Base-by-base conservation (phyloP, 129 eudicot species). In the Scalesia atractyloides region DNA sequence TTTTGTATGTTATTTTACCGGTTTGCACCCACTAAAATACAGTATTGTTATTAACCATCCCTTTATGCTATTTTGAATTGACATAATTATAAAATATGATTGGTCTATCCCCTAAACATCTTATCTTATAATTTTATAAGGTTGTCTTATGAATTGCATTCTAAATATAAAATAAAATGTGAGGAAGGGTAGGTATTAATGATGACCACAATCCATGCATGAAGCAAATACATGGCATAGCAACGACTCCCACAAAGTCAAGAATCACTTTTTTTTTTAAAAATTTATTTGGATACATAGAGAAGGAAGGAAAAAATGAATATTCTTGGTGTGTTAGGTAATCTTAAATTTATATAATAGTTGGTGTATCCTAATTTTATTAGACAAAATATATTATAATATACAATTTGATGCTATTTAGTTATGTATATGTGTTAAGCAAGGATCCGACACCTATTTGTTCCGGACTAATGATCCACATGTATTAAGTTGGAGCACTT, bases 151-250 rank as follows among this genome's bases (percentile, higher is more conserved):
- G 9, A 50, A 50, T 5, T n/a, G 16, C 16, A 50, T 15, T 50
- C 19, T n/a, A 50, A 50, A 15, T 15, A 50, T 50, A 50, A n/a
- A 50, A 50, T 50, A 24, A 58, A 10, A 58, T 14, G 64, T 22
- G 64, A 24, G 9, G 39, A 58, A 4, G 41, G 62, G 37, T 58
- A 24, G 64, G 64, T 24, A 26, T 9, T 56, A 19, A 19, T 56
- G 62, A 56, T 58, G 64, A 11, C 64, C 64, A 24, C 64, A 58
- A 58, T 24, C 37, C 64, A 20, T 22, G 64, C 64, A 58, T 57
- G 16, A 57, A 22, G 63, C 63, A 57, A 57, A 34, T 57, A 58
- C 64, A 58, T 58, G 64, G 24, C 64, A 58, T 24, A 3, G 18
- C 64, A 58, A 58, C 12, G 46, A 41, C 46, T 58, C 64, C 64